Evolutionary conservation across 768 basidiomycete species (phyloP), one percentile per base, ranked within the genome.

Genomic region (Trametes punicea): DNA sequence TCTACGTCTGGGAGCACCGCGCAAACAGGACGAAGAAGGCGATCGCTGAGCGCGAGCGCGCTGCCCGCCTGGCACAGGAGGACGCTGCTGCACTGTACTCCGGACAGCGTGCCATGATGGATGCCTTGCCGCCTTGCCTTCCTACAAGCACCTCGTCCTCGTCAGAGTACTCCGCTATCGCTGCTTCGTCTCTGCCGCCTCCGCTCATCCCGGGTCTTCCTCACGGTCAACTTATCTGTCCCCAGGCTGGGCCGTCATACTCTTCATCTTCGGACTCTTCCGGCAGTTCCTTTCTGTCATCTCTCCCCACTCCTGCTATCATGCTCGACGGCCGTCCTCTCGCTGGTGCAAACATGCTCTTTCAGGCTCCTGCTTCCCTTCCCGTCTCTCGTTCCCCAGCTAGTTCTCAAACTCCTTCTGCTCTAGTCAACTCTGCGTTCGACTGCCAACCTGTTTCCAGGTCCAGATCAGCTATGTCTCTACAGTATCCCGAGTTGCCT

Each of bases 1-100:
- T 36, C 7, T 62, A 62, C 34, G 51, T 54, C 15, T 26, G 29
- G 9, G 61, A 62, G n/a, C 55, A 62, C 30, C 57, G 55, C 46
- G 57, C 55, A 25, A 56, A 46, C 30, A 59, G 16, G 41, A 50
- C 38, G 29, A 52, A 53, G 38, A 31, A 52, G 21, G 48, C 46
- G 18, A 10, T 45, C 21, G 50, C 52, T 6, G 52, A 46, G 6
- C 52, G 44, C 25, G 26, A 46, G 21, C 10, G 39, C 26, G 52
- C 52, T 2, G 44, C n/a, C 2, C 25, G 21, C 15, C 21, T 34
- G 11, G 52, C 52, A 1, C n/a, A 26, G 8, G 34, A 16, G 15
- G 18, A 21, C 29, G 39, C 9, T 9, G 42, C 23, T 1, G 42
- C 42, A 10, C 3, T 44, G 9, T 20, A 11, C n/a, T 3, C 18